Conservation (phyloP, 371 early-diverging fungal species). For the Syncephalastrum racemosum region DNA sequence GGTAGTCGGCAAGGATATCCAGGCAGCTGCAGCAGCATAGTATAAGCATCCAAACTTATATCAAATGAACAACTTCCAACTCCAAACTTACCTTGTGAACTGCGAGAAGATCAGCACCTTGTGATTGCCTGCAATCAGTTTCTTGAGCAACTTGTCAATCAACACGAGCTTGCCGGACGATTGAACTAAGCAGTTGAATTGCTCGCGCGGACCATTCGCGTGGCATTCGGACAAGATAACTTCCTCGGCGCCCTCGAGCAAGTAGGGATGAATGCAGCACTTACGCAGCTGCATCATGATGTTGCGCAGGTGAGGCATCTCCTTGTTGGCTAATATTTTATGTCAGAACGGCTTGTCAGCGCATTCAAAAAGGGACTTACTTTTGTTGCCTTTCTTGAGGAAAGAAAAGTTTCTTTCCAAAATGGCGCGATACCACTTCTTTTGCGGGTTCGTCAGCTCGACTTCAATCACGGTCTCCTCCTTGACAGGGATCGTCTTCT, state of each 20-base stretch:
- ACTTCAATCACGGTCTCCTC: slow-evolving; percentile 93
- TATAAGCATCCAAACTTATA: background rate
- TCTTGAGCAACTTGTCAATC: slow-evolving; percentile 85
- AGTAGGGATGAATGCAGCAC: slow-evolving; percentile 87
- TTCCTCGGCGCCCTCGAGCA: slow-evolving; percentile 87
- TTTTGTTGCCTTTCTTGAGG: slow-evolving; percentile 65
- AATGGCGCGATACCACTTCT: slow-evolving; percentile 89
- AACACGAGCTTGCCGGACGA: slow-evolving; percentile 88
- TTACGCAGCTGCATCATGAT: slow-evolving; percentile 83
- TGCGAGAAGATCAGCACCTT: slow-evolving; percentile 96
- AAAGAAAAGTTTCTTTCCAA: slow-evolving; percentile 88
- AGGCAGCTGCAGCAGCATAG: slow-evolving; percentile 40
- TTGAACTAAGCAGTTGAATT: slow-evolving; percentile 77
- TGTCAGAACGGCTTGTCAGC: background rate
- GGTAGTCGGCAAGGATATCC: slow-evolving; percentile 91
- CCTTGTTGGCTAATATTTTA: slow-evolving; percentile 36
- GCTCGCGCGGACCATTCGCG: slow-evolving; percentile 59
- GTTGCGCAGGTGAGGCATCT: slow-evolving; percentile 65
- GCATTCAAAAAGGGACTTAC: slow-evolving; percentile 21
- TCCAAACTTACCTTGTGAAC: slow-evolving; percentile 63
- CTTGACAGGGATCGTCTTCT: slow-evolving; percentile 81
- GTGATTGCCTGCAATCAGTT: slow-evolving; percentile 81
- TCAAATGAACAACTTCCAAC: background rate
- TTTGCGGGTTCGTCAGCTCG: slow-evolving; percentile 80
- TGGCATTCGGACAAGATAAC: slow-evolving; percentile 67